These are phyloP conservation scores for Chaetomium sp. DNA, from an alignment of 2,329 filamentous ascomycete species.

Conservation along the genomic window DNA sequence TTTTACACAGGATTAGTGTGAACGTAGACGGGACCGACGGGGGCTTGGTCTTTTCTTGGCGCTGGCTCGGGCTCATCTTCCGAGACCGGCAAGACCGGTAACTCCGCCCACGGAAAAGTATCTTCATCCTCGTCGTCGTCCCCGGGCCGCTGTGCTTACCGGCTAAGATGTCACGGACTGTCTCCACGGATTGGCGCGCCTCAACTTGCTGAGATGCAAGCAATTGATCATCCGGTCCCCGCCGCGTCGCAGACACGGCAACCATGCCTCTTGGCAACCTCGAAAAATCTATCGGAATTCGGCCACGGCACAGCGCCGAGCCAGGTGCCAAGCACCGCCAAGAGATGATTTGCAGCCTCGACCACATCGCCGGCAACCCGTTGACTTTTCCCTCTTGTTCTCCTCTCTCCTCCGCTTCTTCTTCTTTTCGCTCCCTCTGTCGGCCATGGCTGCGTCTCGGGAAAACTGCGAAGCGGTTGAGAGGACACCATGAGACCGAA, in stretches of 20 bases:
- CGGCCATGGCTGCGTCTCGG: constrained; percentile 2
- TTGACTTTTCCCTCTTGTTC: not conserved
- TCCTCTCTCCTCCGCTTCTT: not conserved
- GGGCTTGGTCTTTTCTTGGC: too few relatives aligned
- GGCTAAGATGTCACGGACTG: too few relatives aligned
- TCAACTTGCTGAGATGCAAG: not conserved
- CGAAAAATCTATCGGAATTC: not conserved
- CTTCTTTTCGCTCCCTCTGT: not conserved
- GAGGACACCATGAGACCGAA: constrained; percentile 11
- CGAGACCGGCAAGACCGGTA: too few relatives aligned
- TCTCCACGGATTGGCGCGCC: too few relatives aligned
- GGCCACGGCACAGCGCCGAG: constrained; percentile 11
- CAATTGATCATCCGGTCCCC: not conserved
- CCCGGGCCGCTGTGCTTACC: too few relatives aligned
- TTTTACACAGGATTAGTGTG: too few relatives aligned
- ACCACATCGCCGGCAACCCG: constrained; percentile 4
- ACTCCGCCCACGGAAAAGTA: too few relatives aligned
- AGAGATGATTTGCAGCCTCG: constrained; percentile 10
- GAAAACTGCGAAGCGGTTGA: not conserved
- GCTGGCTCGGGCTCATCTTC: too few relatives aligned
- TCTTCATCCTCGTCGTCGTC: too few relatives aligned
- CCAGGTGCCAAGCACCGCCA: constrained; percentile 12
- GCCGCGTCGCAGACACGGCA: constrained; percentile 1
- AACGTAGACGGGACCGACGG: too few relatives aligned
- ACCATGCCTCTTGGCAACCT: constrained; percentile 1